These are phyloP conservation scores for Alternaria sp. DNA, from an alignment of 2,329 filamentous ascomycete species.

Conservation along the genomic window DNA sequence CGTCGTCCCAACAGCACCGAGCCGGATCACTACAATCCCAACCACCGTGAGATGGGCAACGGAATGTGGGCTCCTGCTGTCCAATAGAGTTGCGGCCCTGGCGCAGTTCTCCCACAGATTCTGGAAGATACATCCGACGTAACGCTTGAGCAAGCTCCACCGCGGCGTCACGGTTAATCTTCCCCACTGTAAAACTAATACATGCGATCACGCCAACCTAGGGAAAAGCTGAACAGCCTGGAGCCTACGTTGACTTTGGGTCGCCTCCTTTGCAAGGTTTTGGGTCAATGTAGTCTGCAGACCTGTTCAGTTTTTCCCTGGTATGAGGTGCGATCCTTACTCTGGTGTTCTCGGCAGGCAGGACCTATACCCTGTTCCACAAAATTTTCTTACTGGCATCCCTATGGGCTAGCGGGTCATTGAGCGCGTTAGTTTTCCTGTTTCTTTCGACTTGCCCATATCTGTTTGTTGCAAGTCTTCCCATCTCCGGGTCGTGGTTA, in stretches of 20 bases:
- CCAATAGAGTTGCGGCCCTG: constrained; percentile 38
- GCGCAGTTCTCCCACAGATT: not conserved
- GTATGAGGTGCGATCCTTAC: constrained; percentile 27
- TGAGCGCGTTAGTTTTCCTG: constrained; percentile 28
- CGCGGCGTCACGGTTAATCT: constrained; percentile 1
- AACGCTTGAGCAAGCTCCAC: constrained; percentile 2
- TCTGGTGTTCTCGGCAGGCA: constrained; percentile 45
- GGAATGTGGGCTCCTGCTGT: constrained; percentile 53
- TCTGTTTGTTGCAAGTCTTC: constrained; percentile 36
- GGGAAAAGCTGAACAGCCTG: not conserved
- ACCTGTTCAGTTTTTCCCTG: not conserved
- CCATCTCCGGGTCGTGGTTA: constrained; percentile 27
- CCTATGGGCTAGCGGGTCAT: constrained; percentile 30
- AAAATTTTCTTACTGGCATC: constrained; percentile 39
- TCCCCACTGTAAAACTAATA: constrained; percentile 41
- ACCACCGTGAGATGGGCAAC: constrained; percentile 46
- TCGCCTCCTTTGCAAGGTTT: no score
- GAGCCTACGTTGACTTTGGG: not conserved
- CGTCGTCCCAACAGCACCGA: constrained; percentile 79
- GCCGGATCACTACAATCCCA: constrained; percentile 57
- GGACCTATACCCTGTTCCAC: constrained; percentile 51
- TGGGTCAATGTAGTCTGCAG: not conserved
- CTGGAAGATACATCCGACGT: not conserved
- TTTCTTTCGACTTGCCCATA: constrained; percentile 29
- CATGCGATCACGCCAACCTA: constrained; percentile 24